A percentile compares a stretch with the other conserved stretches of the same genome.
phyloP scores from a whole-genome alignment of 148 eudicot species.

The Camellia granthamiana region DNA sequence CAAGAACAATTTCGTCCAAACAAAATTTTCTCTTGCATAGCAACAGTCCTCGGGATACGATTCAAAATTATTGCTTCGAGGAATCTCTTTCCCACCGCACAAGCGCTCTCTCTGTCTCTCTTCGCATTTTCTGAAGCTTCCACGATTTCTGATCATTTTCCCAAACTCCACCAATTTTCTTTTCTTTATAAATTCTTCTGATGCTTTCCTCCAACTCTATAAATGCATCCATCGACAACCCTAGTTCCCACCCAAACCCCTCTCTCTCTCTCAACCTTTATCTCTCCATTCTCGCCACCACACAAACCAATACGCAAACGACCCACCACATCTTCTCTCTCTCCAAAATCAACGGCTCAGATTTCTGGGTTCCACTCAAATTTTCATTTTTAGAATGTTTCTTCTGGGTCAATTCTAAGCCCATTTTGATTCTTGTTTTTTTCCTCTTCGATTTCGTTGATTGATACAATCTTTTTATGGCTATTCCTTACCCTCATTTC shows the following conservation, averaged over 20 bases:
- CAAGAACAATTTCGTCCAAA: no score
- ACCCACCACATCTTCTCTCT: constrained; percentile 4
- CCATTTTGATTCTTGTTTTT: background rate
- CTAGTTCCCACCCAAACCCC: no score
- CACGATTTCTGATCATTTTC: background rate
- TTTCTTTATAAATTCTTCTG: no score
- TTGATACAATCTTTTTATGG: constrained; percentile 30
- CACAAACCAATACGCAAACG: background rate
- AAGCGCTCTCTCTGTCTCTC: background rate
- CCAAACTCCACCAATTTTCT: no score
- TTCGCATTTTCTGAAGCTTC: background rate
- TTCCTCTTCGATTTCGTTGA: background rate
- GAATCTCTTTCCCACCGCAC: no score
- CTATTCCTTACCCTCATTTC: constrained; percentile 50
- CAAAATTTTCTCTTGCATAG: no score
- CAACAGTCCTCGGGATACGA: no score
- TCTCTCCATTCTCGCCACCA: background rate
- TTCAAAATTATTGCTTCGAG: no score
- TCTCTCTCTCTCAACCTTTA: background rate
- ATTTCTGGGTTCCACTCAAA: background rate
- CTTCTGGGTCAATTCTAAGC: background rate
- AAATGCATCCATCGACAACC: background rate
- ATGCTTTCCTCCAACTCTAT: background rate
- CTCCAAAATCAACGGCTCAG: constrained; percentile 6
- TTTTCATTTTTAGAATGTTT: background rate